Evolutionary conservation across 164 flowering plant genomes (phyloP), one percentile per base, ranked within the genome.

Genomic region (Piper longum): DNA sequence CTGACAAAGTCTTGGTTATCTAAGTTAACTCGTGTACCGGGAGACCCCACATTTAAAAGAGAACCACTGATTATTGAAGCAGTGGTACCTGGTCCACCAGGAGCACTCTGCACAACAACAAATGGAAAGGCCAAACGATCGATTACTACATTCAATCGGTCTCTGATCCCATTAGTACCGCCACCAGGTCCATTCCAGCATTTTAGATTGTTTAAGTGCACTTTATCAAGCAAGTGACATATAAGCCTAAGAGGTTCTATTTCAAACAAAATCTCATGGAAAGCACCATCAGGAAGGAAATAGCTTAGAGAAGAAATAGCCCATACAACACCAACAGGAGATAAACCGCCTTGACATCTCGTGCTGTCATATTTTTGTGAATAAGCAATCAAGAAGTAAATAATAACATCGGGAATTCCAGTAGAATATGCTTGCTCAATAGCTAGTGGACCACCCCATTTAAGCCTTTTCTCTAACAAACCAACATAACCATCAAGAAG

Each of bases 81-180:
- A 74, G 79, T 76, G 54, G 98, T 83, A 41, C 89, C 75, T 69
- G 92, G 86, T 71, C 80, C 71, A 63, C 95, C 85, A 18, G 87
- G 79, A 57, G 72, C 77, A 79, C 75, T 86, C 66, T 90, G 97
- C 63, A 87, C 72, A 51, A 88, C 99, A 60, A 93, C 91, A 75
- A 93, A 88, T 59, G 99, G 99, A 75, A 86, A 93, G 68, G 99
- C 99, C 67, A 93, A 70, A 67, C 88, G 81, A 77, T 93, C 96
- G 67, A 90, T 74, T n/a, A 83, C 85, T 39, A 80, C 74, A 79
- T 82, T 85, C 64, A 85, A 67, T 62, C 79, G 73, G 65, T 87
- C 95, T 62, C 78, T 80, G 57, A 87, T 78, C 39, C 97, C 97
- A 68, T 74, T 76, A 72, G 77, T 83, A 44, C 97, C 99, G 71